Conservation (phyloP, 1,284 basidiomycete species). For the Neolentinus lepideus region DNA sequence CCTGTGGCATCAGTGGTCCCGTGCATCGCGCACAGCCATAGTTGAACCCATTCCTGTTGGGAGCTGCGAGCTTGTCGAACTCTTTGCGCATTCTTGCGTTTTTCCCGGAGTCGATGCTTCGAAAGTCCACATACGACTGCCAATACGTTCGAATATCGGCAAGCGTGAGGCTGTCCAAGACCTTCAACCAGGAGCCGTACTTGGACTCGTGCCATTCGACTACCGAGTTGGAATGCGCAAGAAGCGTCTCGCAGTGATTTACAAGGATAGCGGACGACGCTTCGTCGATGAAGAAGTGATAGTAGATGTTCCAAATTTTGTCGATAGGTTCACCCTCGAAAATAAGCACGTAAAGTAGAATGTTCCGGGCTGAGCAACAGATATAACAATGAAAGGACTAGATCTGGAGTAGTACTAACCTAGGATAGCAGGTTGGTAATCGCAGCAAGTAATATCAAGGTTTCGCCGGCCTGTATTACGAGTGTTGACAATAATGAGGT, state of each 20-base stretch:
- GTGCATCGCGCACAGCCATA: constrained; percentile 2
- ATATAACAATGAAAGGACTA: neutral
- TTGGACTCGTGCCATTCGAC: constrained; percentile 34
- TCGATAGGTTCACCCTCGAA: constrained; percentile 22
- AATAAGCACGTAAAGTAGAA: constrained; percentile 26
- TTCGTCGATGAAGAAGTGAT: constrained; percentile 44
- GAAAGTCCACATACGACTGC: constrained; percentile 26
- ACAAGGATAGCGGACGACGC: constrained; percentile 29
- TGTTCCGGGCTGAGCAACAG: constrained; percentile 29
- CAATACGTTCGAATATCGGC: constrained; percentile 35
- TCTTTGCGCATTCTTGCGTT: neutral
- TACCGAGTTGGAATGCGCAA: constrained; percentile 25
- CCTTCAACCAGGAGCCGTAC: constrained; percentile 30
- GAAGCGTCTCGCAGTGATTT: constrained; percentile 37
- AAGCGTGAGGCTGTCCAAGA: constrained; percentile 34
- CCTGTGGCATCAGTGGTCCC: constrained; percentile 8
- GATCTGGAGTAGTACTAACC: constrained; percentile 28
- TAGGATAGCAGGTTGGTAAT: constrained; percentile 48
- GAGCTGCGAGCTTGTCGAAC: constrained; percentile 1
- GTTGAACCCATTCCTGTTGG: constrained; percentile 13
- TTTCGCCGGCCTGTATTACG: constrained; percentile 23
- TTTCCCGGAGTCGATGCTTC: constrained; percentile 9
- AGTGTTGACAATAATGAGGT: neutral
- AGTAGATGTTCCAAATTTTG: constrained; percentile 49
- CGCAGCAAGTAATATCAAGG: constrained; percentile 55